These are phyloP conservation scores for Podospora comata DNA, from an alignment of 495 filamentous ascomycete genomes.

Conservation along the genomic window DNA sequence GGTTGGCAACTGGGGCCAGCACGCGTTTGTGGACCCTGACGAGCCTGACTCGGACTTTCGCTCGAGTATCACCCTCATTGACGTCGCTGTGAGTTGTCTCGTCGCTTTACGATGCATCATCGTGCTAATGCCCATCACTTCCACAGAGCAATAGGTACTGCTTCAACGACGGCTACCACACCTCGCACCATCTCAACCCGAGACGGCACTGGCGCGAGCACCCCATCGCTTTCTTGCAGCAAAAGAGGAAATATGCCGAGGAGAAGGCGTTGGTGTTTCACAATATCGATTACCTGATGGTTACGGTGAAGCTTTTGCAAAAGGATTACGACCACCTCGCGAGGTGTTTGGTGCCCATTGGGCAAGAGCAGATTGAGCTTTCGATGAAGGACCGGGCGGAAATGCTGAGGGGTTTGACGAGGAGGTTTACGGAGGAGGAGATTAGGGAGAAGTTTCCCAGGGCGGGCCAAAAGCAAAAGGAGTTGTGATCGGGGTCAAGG, in stretches of 20 bases:
- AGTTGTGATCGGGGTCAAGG: no score
- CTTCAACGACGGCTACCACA: constrained; percentile 79
- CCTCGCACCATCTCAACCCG: constrained; percentile 73
- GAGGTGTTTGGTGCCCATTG: constrained; percentile 64
- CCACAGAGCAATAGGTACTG: constrained; percentile 65
- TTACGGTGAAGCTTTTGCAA: constrained; percentile 56
- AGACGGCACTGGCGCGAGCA: constrained; percentile 74
- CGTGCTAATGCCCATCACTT: not conserved
- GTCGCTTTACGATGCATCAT: not conserved
- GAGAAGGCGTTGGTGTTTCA: constrained; percentile 62
- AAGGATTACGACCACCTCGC: constrained; percentile 67
- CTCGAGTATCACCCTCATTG: not conserved
- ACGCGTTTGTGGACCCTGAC: constrained; percentile 66
- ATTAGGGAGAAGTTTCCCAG: not conserved
- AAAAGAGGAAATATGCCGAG: constrained; percentile 55
- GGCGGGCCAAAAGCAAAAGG: constrained; percentile 13
- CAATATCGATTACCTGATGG: constrained; percentile 70
- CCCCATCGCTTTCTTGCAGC: constrained; percentile 59
- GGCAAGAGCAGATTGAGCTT: constrained; percentile 57
- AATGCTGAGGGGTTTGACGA: not conserved
- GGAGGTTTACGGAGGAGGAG: not conserved
- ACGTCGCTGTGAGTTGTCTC: not conserved
- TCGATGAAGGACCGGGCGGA: not conserved
- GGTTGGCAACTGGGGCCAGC: constrained; percentile 79
- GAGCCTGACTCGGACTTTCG: constrained; percentile 65